Base-by-base conservation (phyloP, 139 green algal genomes). In the Chlamydomonas sp. region DNA sequence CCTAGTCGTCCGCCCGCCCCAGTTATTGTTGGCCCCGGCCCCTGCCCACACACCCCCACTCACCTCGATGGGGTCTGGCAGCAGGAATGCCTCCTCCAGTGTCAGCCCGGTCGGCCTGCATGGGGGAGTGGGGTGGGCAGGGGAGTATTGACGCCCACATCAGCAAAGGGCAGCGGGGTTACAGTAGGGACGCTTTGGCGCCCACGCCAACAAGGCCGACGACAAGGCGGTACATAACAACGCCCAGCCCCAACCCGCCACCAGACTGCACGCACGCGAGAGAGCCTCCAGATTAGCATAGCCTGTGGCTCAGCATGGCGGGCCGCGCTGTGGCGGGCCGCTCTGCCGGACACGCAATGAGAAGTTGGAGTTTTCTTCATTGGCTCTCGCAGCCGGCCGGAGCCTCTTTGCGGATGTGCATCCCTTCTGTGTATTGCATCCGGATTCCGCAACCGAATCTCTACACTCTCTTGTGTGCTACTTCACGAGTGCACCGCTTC, bases 61-160 rank as follows among this genome's bases (percentile, higher is more conserved):
- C 60, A 88, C 84, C 63, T 88, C 64, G 74, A 88, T 78, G 63
- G 84, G 84, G 74, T 88, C 84, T 1, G 75, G 75, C 75, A 88
- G 49, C 63, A 78, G 57, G 75, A 31, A 82, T 4, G 63, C 15
- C 64, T 88, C 84, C 84, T 88, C 84, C 64, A 88, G 10, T 0
- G 84, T 88, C 5, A 88, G 60, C 6, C 72, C 82, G 17, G 5
- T 58, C 61, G 82, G 82, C 62, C 82, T 80, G 72, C 1, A 4
- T 3, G 49, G 9, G 63, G 59, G 59, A 67, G 2, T 15, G 59
- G 76, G 59, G 9, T 16, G 12, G 59, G 59, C 58, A 66, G 1
- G 76, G 58, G 31, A 49, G 31, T 49, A 49, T 49, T 49, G 31
- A 49, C 31, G 12, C 66, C 66, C 66, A 71, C 10, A 71, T 71